Conservation (phyloP, 768 basidiomycete species). For the Tulasnella sp. region DNA sequence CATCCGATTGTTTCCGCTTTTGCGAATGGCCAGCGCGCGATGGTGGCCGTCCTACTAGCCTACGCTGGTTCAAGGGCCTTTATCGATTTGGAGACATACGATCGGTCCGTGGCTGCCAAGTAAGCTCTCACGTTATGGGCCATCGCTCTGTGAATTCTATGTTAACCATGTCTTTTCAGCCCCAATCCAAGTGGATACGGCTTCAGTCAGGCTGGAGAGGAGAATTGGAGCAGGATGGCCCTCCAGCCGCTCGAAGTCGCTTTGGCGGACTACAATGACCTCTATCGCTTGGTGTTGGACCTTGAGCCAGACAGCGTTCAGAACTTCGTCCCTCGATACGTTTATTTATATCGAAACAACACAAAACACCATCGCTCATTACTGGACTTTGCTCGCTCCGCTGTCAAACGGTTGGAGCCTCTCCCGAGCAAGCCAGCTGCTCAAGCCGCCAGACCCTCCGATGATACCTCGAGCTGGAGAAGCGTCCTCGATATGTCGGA, state of each 20-base stretch:
- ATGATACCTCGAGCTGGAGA: background rate
- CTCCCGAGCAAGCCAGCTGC: background rate
- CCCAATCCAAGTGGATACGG: background rate
- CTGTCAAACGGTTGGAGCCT: constrained; percentile 25
- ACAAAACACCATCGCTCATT: constrained; percentile 15
- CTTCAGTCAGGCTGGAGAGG: background rate
- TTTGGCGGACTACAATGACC: constrained; percentile 31
- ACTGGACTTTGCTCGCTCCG: constrained; percentile 31
- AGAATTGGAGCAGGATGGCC: background rate
- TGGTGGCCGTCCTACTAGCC: constrained; percentile 35
- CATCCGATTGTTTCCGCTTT: constrained; percentile 37
- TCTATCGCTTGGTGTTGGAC: constrained; percentile 33
- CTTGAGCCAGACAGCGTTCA: constrained; percentile 32
- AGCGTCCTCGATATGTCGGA: constrained; percentile 12
- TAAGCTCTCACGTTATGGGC: constrained; percentile 23
- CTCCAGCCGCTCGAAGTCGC: constrained; percentile 35
- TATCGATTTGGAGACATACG: constrained; percentile 33
- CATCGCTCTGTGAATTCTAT: no score
- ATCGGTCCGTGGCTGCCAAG: constrained; percentile 31
- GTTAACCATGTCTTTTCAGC: background rate
- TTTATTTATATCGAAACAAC: background rate
- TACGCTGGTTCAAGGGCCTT: constrained; percentile 34
- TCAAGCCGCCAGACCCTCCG: background rate
- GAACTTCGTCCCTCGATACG: background rate
- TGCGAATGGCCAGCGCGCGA: constrained; percentile 32